Evolutionary conservation across 441 rosid genomes (phyloP), one percentile per base, ranked within the genome.

Genomic region (Metrosideros polymorpha): DNA sequence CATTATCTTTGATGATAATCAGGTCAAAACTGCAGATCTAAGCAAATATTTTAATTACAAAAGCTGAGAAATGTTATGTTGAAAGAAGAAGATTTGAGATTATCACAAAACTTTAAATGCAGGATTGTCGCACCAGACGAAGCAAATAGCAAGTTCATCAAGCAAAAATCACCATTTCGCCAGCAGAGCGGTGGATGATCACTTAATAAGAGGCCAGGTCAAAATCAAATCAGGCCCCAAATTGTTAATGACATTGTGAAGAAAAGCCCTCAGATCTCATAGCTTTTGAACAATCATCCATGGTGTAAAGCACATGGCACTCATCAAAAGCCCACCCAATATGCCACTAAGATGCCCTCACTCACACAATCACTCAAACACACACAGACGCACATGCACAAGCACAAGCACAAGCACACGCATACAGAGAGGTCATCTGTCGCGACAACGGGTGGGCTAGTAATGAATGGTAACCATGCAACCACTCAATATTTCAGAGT

Each of bases 221-320:
- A 29, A 59, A 59, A 12, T 59, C 39, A 59, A 29, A 59, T 59
- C 71, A 15, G 45, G 43, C 47, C 42, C 86, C 15, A n/a, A 7
- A 53, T 54, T 25, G 27, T 8, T 24, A 50, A 32, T 30, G 32
- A 86, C 17, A 19, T 56, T 66, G 6, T 45, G 51, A n/a, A 86
- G 35, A 35, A 88, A 85, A 27, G 87, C 90, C 92, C 92, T 91
- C 94, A 92, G 93, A 91, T 91, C 93, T 91, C 93, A 91, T 91
- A 91, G 93, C 92, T 91, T 86, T 84, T 83, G 63, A 87, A 53
- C 17, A 82, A 84, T 92, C 93, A 90, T 89, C 35, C 84, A 51
- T 84, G 90, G 89, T 56, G 54, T 56, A 57, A 53, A 29, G n/a
- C 85, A 83, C 52, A 32, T 49, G 86, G 87, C 71, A 54, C 83